Evolutionary conservation across 2,329 filamentous ascomycete species (phyloP), one percentile per base, ranked within the genome.

Genomic region (Colletotrichum acutatum): DNA sequence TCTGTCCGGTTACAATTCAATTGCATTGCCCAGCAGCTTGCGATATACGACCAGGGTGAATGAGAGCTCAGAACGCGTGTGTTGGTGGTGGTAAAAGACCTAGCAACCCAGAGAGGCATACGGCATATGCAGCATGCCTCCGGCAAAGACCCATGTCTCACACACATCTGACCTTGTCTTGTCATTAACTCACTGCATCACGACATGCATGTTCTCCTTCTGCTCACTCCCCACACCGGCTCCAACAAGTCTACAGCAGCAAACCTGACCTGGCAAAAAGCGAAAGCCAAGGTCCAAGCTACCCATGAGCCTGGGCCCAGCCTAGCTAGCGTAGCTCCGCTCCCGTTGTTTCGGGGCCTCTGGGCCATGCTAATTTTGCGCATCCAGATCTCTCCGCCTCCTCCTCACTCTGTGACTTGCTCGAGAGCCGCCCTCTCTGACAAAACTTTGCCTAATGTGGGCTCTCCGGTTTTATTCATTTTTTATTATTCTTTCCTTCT

Each of bases 71-170:
- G 11, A 42, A 14, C 37, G 37, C 16, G 16, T 42, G 19, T 22
- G 42, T 22, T 49, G 42, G 42, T 49, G 19, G 8, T 49, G 42
- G 42, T 49, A 49, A 22, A 34, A 58, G 14, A 42, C 16, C 37
- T n/a, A n/a, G 54, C 28, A 32, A 58, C 54, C 54, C 9, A 11
- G 32, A 26, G 57, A 60, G 66, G 61, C 54, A 56, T 56, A 71
- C 71, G 46, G 49, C 66, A 70, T 60, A 71, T 70, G 71, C 70
- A 73, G 67, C 67, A 42, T 71, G 66, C 66, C 71, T 65, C 54
- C 46, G 56, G 61, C 24, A 58, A 66, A 56, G 42, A 30, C 58
- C 49, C 34, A 37, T 66, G 60, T 73, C 71, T 66, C 60, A 61
- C 60, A 49, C 60, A n/a, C 26, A 34, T 34, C 12, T 26, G 46